Evolutionary conservation across 106 monocot genomes (phyloP), one percentile per base, ranked within the genome.

Genomic region (Dioscorea alata): DNA sequence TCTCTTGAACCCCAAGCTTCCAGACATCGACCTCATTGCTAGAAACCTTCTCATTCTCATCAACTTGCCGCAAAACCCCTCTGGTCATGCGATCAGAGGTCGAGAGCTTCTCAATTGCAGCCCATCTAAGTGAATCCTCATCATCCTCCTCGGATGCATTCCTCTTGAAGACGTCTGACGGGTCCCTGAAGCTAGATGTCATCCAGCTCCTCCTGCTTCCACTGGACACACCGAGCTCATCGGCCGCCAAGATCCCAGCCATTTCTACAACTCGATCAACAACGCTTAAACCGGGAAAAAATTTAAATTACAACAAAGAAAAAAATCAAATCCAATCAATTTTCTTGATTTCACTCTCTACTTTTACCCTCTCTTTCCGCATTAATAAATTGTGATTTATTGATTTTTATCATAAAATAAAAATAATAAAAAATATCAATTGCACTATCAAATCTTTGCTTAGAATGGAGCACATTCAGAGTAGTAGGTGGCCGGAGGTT

Each of bases 31-130:
- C 60, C 70, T 71, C 70, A 18, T 16, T 49, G 10, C 19, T 49
- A 15, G 49, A 42, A 22, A 66, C 21, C 49, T 66, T 49, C 17
- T 49, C 65, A 49, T 59, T 12, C 7, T 48, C 70, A 14, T 4
- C 14, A 2, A 60, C 21, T 2, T 71, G 31, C 12, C 49, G 10
- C 15, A 79, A 53, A 22, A 79, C 68, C 48, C 73, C 79, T 62
- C 54, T 79, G 22, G 73, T 49, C 48, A 79, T 50, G 33, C 78
- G 59, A 50, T 79, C 78, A 33, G 73, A 73, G 33, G 78, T 79
- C 48, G 78, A 73, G 21, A 79, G 73, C 68, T 68, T 79, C 72
- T 79, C 78, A 8, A 79, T 67, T 0, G 78, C 78, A 23, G 78
- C 73, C 78, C 78, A 79, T 31, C 33, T 67, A 22, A 79, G 68